These are phyloP conservation scores for Hylodesmum podocarpum DNA, from an alignment of 306 rosid species.

Conservation along the genomic window DNA sequence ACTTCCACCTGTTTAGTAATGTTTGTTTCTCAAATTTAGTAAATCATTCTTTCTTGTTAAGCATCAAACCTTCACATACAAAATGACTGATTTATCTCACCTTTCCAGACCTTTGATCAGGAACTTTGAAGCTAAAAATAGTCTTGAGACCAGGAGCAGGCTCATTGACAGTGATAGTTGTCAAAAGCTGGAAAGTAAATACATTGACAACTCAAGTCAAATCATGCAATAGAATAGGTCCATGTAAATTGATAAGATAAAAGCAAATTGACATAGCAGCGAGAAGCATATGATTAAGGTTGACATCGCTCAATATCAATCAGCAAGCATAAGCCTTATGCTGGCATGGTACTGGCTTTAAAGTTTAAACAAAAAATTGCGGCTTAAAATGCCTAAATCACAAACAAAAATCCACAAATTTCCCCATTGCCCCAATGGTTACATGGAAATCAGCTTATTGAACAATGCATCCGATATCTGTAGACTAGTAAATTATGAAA, in stretches of 20 bases:
- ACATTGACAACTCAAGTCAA: constrained; percentile 10
- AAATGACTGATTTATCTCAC: constrained; percentile 39
- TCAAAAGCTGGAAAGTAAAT: constrained; percentile 51
- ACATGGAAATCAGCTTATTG: not conserved
- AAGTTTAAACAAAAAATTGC: not conserved
- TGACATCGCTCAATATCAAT: not conserved
- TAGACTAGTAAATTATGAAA: not conserved
- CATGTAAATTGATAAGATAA: not conserved
- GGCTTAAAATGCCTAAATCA: not conserved
- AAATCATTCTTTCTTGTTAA: not conserved
- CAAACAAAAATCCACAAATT: not conserved
- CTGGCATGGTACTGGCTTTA: not conserved
- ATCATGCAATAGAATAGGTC: not conserved
- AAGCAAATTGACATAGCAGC: not conserved
- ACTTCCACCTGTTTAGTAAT: constrained; percentile 67
- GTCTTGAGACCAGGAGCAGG: constrained; percentile 83
- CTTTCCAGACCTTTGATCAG: constrained; percentile 95
- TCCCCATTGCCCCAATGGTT: not conserved
- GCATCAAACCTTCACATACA: not conserved
- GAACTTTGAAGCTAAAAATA: constrained; percentile 70
- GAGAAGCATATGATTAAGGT: not conserved
- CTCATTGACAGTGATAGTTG: constrained; percentile 74
- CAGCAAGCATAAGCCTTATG: not conserved
- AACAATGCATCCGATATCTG: not conserved
- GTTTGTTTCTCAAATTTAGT: not conserved